These are phyloP conservation scores for Paspalum notatum DNA, from an alignment of 176 grass and related monocot genomes.

Conservation along the genomic window DNA sequence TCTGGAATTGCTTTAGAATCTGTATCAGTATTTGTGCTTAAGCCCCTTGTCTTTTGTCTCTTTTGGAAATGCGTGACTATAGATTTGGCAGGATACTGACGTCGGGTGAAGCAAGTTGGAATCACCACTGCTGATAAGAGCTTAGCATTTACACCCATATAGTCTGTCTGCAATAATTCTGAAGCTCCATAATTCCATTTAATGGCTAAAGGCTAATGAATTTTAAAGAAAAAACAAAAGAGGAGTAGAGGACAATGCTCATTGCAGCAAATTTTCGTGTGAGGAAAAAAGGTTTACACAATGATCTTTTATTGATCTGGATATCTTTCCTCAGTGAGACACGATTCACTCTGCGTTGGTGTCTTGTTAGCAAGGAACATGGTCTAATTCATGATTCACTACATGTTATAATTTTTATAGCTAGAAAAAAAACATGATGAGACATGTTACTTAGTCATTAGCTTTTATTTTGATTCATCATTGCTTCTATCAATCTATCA, in stretches of 20 bases:
- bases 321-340: neutral
- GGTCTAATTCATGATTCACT: neutral
- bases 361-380: neutral
- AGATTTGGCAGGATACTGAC: neutral
- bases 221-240: neutral
- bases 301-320: constrained; percentile 7
- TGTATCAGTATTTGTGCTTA: neutral
- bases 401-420: neutral
- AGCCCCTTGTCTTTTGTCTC: neutral
- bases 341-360: too few relatives aligned
- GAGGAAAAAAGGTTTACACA: neutral
- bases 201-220: neutral
- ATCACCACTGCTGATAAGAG: neutral
- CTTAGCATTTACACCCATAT: neutral
- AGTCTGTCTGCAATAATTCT: neutral
- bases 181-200: neutral
- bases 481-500: neutral
- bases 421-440: neutral
- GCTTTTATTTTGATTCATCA: neutral
- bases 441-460: neutral
- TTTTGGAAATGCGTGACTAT: neutral
- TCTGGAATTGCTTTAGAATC: neutral
- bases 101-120: neutral
- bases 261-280: neutral
- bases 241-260: neutral